Conservation (phyloP, 768 basidiomycete genomes). For the Jaapia argillacea region DNA sequence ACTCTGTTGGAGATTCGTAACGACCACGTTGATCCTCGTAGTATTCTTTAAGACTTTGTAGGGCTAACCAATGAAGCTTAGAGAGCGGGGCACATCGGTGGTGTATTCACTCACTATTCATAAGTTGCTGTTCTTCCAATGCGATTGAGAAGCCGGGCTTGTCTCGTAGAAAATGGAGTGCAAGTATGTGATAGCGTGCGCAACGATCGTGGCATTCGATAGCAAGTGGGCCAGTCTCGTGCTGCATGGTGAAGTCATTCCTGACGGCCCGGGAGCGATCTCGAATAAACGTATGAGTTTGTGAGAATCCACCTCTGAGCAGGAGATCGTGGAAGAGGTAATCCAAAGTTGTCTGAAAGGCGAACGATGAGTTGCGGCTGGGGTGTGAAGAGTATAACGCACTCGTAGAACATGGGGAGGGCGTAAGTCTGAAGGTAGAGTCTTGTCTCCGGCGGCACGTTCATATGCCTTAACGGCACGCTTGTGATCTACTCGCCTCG, state of each 20-base stretch:
- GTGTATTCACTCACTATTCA: conserved; percentile 61
- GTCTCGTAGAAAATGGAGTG: conserved; percentile 58
- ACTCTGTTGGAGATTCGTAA: conserved; percentile 71
- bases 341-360: conserved; percentile 66
- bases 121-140: conserved; percentile 82
- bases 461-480: conserved; percentile 94
- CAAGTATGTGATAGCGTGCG: conserved; percentile 87
- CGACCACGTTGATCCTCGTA: conserved; percentile 71
- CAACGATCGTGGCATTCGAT: conserved; percentile 92
- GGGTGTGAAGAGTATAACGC: conserved; percentile 2
- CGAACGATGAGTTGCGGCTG: conserved; percentile 1
- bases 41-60: conserved; percentile 88
- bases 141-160: conserved; percentile 45
- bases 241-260: conserved; percentile 93
- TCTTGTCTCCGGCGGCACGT: conserved; percentile 89
- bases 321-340: conserved; percentile 87
- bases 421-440: conserved; percentile 83
- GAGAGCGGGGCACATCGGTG: background rate
- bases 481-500: conserved; percentile 76
- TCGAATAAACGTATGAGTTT: conserved; percentile 76
- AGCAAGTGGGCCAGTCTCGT: conserved; percentile 61
- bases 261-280: conserved; percentile 87
- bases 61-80: conserved; percentile 38
- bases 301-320: conserved; percentile 53
- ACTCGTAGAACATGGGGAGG: conserved; percentile 81